Evolutionary conservation across 2,329 filamentous ascomycete species (phyloP), one percentile per base, ranked within the genome.

Genomic region (Hymenoscyphus fraxineus): DNA sequence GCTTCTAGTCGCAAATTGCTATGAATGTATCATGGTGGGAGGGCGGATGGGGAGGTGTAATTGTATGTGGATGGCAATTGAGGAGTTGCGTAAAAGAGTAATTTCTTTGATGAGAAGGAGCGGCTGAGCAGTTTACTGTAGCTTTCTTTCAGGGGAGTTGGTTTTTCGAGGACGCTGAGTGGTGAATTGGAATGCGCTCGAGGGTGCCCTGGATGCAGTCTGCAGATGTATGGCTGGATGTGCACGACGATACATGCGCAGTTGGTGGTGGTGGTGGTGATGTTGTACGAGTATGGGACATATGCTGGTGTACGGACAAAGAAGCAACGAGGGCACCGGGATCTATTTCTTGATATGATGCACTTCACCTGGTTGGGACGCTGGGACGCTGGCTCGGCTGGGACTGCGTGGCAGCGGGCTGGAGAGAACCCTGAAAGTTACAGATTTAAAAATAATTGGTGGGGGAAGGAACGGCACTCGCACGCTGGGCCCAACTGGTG

Each of bases 11-110:
- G 68, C 68, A 64, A 64, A 13, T 60, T 66, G 65, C 70, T 73
- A 75, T 66, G 70, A 70, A 61, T 70, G 65, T 72, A 71, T 74
- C 74, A 76, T 76, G 64, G 58, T 75, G 67, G 64, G 64, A 61
- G 61, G 58, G 61, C 60, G 61, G 32, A 47, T 12, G 47, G 47
- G 27, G 60, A 31, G 61, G 65, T 19, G 38, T 65, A 69, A 62
- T 63, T 65, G 63, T 54, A 57, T 54, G 22, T 65, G 47, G 62
- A 64, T 61, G 64, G 64, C 3, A 16, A 38, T 41, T 41, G 27
- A 60, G 59, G 41, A 59, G 58, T 63, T 54, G 47, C 19, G 19
- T 54, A 27, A 27, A 27, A 6, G 19, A 22, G 13, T 4, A 13
- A 27, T 22, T 19, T 54, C 47, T 54, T 19, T 54, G 19, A 19